These are phyloP conservation scores for Tuber calosporum DNA, from an alignment of 495 filamentous ascomycete genomes.

Conservation along the genomic window DNA sequence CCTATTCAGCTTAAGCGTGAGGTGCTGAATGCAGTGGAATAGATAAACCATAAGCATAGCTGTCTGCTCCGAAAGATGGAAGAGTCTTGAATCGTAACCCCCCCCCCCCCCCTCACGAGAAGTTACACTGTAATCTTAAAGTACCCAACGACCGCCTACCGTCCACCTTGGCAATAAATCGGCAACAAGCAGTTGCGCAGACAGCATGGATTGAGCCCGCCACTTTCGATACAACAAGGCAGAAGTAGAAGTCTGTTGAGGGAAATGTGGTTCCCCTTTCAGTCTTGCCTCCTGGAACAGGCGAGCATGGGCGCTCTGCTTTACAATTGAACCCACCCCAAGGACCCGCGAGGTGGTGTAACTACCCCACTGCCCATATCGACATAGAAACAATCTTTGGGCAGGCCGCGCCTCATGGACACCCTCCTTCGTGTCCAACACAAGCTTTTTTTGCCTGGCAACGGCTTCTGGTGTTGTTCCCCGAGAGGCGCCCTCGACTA, in stretches of 20 bases:
- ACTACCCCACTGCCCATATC: background rate
- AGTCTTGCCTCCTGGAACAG: background rate
- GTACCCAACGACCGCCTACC: background rate
- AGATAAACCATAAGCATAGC: background rate
- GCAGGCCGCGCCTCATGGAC: background rate
- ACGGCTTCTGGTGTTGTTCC: background rate
- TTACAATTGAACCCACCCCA: background rate
- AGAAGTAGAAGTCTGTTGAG: background rate
- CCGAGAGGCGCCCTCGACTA: background rate
- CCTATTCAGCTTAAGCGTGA: no score
- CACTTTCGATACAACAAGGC: background rate
- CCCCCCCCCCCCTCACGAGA: background rate
- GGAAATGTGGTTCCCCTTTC: background rate
- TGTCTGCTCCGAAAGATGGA: background rate
- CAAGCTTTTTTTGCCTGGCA: background rate
- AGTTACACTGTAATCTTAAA: background rate
- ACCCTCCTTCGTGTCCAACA: background rate
- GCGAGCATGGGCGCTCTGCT: background rate
- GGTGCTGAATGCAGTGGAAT: no score
- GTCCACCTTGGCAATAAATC: background rate
- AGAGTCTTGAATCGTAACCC: background rate
- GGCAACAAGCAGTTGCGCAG: background rate
- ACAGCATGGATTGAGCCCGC: background rate
- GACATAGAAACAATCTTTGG: background rate
- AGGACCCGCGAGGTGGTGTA: background rate